Conservation (phyloP, 495 filamentous ascomycete species). For the Neurospora sp. region DNA sequence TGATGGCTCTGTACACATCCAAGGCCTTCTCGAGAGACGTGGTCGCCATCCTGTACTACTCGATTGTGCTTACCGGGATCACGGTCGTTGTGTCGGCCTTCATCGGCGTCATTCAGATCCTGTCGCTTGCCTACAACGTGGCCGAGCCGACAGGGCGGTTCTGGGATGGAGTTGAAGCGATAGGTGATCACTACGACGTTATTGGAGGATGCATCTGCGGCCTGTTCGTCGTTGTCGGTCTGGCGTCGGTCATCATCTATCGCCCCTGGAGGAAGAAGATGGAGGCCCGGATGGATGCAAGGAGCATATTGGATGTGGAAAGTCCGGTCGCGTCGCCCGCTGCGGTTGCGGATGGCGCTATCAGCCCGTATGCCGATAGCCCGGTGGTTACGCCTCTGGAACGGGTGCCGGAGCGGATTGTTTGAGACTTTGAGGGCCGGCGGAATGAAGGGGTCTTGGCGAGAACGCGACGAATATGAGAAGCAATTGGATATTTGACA, state of each 20-base stretch:
- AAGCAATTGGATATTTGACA: not conserved
- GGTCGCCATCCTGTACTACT: conserved; percentile 88
- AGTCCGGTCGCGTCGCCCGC: not conserved
- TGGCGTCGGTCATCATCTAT: conserved; percentile 60
- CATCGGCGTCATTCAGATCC: conserved; percentile 76
- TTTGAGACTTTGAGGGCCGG: not conserved
- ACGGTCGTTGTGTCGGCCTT: conserved; percentile 81
- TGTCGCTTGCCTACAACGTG: conserved; percentile 66
- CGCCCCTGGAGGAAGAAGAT: conserved; percentile 57
- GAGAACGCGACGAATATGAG: not conserved
- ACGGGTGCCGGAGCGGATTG: not conserved
- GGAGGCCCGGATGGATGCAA: conserved; percentile 10
- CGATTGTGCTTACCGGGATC: conserved; percentile 74
- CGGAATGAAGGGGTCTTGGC: not conserved
- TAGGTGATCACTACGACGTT: conserved; percentile 75
- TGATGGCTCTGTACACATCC: conserved; percentile 88
- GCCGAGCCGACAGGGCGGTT: conserved; percentile 63
- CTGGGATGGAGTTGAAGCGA: conserved; percentile 73
- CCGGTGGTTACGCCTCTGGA: not conserved
- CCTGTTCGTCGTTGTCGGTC: conserved; percentile 67
- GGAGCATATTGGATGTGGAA: not conserved
- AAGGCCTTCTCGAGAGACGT: conserved; percentile 61
- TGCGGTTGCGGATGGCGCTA: not conserved
- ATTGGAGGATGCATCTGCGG: conserved; percentile 80
- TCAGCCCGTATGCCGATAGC: not conserved